Evolutionary conservation across 73 alveolate genomes (phyloP).

Genomic region (Paramecium pentaurelia): DNA sequence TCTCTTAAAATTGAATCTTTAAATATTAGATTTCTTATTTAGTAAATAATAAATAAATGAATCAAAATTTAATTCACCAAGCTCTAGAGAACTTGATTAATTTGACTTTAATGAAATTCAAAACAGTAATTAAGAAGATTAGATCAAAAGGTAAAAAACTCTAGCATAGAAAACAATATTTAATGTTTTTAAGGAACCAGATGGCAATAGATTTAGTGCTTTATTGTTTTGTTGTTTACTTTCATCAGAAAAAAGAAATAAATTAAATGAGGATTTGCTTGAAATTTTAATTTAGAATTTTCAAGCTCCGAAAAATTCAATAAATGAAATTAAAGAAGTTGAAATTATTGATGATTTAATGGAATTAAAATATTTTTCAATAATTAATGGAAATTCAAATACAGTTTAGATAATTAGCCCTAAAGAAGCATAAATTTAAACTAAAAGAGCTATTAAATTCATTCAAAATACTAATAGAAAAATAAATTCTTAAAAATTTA

Average conservation of each 20-base stretch:
- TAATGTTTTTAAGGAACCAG: not conserved
- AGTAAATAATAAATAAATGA: not conserved
- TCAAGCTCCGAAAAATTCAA: not conserved
- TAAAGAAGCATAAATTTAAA: not conserved
- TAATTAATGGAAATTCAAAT: conserved; percentile 38
- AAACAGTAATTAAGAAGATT: not conserved
- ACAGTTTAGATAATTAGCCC: conserved; percentile 8
- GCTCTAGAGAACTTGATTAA: not conserved
- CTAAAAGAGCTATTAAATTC: not conserved
- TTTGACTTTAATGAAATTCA: not conserved
- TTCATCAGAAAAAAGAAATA: not conserved
- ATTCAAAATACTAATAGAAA: not conserved
- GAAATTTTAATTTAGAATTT: not conserved
- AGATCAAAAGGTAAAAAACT: not conserved
- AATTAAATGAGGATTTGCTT: not conserved
- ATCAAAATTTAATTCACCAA: not conserved
- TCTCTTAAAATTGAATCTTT: not conserved
- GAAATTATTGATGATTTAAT: conserved; percentile 41
- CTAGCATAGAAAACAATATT: not conserved
- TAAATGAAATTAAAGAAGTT: conserved; percentile 9
- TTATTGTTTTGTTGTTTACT: not conserved
- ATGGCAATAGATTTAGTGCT: not conserved
- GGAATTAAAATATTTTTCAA: conserved; percentile 42
- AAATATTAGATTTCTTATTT: not conserved
- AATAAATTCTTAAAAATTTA: not conserved